A percentile compares a stretch with the other conserved stretches of the same genome.
These are phyloP conservation scores for Nemania sp. DNA, from an alignment of 2,329 filamentous ascomycete species.

Conservation along the genomic window DNA sequence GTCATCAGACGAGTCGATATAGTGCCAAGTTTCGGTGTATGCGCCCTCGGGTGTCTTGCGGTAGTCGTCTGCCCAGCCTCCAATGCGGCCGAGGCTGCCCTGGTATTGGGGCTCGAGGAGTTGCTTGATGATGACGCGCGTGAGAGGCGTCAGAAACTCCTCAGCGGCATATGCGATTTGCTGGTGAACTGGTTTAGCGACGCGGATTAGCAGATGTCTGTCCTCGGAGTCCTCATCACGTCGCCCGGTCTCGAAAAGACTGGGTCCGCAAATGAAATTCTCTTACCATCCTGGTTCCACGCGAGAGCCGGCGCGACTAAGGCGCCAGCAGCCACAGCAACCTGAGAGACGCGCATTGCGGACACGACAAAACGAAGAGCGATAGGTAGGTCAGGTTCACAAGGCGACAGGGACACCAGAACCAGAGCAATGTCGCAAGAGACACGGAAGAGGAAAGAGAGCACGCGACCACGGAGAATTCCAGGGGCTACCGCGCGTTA, in stretches of 20 bases:
- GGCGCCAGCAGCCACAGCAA: constrained; percentile 18
- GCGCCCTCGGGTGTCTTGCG: constrained; percentile 42
- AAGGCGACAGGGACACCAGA: background rate
- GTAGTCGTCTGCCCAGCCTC: constrained; percentile 46
- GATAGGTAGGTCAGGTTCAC: too few relatives aligned
- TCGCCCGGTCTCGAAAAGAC: background rate
- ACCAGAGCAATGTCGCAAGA: background rate
- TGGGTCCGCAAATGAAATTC: background rate
- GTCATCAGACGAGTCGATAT: constrained; percentile 46
- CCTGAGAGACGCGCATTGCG: constrained; percentile 23
- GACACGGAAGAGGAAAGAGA: background rate
- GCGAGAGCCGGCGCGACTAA: constrained; percentile 22
- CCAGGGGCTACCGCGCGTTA: background rate
- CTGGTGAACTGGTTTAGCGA: constrained; percentile 23
- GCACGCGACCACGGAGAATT: constrained; percentile 2
- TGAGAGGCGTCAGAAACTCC: constrained; percentile 27
- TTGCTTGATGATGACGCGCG: constrained; percentile 35
- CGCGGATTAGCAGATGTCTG: too few relatives aligned
- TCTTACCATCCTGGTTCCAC: constrained; percentile 30
- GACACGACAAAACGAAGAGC: background rate
- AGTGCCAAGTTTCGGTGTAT: constrained; percentile 45
- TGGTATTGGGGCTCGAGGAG: constrained; percentile 39
- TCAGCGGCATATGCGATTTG: constrained; percentile 31
- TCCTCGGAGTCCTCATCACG: too few relatives aligned
- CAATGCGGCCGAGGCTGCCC: constrained; percentile 42